Conservation (phyloP, 352 stramenopile species). For the Globisporangium nunn region DNA sequence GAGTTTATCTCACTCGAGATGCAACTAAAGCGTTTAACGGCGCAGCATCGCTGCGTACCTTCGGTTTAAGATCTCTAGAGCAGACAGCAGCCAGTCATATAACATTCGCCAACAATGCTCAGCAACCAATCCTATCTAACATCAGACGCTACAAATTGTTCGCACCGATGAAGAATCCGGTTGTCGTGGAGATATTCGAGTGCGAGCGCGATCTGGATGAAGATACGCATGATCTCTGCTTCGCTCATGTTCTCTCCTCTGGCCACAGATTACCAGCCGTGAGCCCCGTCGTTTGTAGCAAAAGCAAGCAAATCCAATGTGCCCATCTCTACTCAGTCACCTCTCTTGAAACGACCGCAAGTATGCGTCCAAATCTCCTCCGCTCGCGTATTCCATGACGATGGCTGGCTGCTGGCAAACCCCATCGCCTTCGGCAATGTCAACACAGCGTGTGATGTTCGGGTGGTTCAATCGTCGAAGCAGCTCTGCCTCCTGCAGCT, state of each 20-base stretch:
- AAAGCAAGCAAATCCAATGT: constrained; percentile 3
- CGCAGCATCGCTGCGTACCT: constrained; percentile 12
- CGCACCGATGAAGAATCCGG: constrained; percentile 57
- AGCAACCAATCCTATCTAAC: background rate
- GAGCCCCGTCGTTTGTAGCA: background rate
- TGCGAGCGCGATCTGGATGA: constrained; percentile 53
- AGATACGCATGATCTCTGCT: constrained; percentile 53
- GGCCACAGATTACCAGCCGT: background rate
- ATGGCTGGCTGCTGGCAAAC: constrained; percentile 26
- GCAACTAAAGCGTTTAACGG: background rate
- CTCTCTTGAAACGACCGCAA: constrained; percentile 15
- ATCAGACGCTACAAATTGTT: background rate
- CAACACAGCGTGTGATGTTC: constrained; percentile 63
- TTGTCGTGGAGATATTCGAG: constrained; percentile 53
- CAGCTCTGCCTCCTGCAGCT: constrained; percentile 40
- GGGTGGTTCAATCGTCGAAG: constrained; percentile 38
- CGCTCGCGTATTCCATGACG: constrained; percentile 70
- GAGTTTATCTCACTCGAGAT: too few species aligned
- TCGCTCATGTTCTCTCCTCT: constrained; percentile 23
- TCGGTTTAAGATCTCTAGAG: constrained; percentile 52
- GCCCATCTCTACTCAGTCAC: background rate
- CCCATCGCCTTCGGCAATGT: constrained; percentile 20
- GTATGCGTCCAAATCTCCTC: constrained; percentile 53
- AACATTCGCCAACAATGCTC: background rate
- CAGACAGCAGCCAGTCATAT: background rate